These are phyloP conservation scores for Leishmania braziliensis DNA, from an alignment of 208 protist genomes.

Conservation along the genomic window DNA sequence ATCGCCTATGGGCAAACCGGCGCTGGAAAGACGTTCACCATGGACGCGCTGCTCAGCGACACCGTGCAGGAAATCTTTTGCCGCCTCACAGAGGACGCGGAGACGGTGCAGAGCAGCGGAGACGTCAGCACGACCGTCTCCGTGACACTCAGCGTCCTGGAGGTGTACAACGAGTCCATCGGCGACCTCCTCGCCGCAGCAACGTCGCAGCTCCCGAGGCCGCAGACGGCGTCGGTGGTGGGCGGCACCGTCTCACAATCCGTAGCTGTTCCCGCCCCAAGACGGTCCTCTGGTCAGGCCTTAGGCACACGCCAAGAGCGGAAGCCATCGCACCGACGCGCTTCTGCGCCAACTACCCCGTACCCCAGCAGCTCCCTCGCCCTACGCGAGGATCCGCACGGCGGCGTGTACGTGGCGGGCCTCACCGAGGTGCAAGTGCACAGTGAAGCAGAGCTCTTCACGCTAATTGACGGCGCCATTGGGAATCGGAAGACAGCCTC, in stretches of 20 bases:
- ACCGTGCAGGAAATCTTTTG: conserved; percentile 90
- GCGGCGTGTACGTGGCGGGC: conserved; percentile 81
- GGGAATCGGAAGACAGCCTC: conserved; percentile 89
- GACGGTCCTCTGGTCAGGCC: background rate
- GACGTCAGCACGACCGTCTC: conserved; percentile 15
- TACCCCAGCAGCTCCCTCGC: conserved; percentile 32
- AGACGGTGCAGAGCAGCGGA: background rate
- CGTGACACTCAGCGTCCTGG: conserved; percentile 77
- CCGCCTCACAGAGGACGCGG: conserved; percentile 52
- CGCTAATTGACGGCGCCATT: conserved; percentile 82
- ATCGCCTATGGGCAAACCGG: conserved; percentile 96
- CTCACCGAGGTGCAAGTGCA: conserved; percentile 70
- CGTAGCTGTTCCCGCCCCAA: background rate
- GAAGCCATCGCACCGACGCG: conserved; percentile 5
- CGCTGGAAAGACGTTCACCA: conserved; percentile 96
- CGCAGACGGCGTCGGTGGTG: no score
- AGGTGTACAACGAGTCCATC: conserved; percentile 95
- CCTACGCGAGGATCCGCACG: conserved; percentile 87
- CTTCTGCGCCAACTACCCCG: background rate
- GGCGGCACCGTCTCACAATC: background rate
- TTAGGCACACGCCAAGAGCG: background rate
- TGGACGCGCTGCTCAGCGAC: conserved; percentile 66
- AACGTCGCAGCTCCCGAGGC: background rate
- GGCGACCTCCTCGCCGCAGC: conserved; percentile 74
- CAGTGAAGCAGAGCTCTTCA: conserved; percentile 68